Conservation (phyloP, 2,329 filamentous ascomycete genomes). For the Chaetomium sp. region DNA sequence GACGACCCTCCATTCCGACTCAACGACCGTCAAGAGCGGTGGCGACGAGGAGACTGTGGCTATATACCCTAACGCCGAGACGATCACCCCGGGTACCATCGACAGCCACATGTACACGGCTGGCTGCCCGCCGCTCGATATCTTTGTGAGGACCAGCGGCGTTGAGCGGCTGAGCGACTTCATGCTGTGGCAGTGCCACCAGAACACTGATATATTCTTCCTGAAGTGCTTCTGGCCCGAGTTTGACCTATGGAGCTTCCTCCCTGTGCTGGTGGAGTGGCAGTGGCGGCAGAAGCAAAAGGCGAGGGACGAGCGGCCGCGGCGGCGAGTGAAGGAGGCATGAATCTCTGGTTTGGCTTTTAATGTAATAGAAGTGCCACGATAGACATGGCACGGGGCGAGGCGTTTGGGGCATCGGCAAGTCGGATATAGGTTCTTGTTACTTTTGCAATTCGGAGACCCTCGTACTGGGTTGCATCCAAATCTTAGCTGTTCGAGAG, state of each 20-base stretch:
- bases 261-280: constrained; percentile 93
- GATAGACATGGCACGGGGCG: constrained; percentile 10
- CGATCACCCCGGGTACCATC: constrained; percentile 80
- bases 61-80: constrained; percentile 72
- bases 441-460: not conserved
- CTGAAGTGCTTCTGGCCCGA: constrained; percentile 92
- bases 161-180: constrained; percentile 94
- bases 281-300: constrained; percentile 65
- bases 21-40: constrained; percentile 47
- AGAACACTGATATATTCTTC: constrained; percentile 90
- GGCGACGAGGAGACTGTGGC: constrained; percentile 42
- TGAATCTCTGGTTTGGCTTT: constrained; percentile 6
- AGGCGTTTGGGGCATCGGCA: constrained; percentile 13
- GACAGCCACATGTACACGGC: constrained; percentile 87
- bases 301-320: constrained; percentile 53
- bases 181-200: constrained; percentile 97
- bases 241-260: constrained; percentile 89
- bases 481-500: not conserved
- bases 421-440: not conserved
- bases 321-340: constrained; percentile 41
- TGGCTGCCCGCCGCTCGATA: constrained; percentile 81
- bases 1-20: constrained; percentile 59
- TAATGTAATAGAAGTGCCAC: not conserved
- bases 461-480: not conserved
- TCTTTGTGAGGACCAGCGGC: constrained; percentile 89